Base-by-base conservation (phyloP, 2,329 filamentous ascomycete species). In the Atkinsonella texensis region DNA sequence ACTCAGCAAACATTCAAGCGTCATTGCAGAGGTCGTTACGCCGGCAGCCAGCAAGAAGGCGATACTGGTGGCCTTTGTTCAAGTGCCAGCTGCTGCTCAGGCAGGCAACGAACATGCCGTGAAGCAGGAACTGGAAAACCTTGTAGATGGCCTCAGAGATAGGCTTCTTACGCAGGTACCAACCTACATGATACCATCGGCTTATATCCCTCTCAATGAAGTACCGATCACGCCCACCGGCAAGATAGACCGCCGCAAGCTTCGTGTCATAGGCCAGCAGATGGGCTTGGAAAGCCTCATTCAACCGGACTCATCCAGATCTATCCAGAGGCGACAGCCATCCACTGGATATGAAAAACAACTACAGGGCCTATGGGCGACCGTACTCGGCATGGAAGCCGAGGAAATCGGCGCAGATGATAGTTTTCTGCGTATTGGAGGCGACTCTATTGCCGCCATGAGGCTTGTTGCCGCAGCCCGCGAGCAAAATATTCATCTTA, bases 391-490 rank as follows among this genome's bases (percentile, higher is more conserved):
- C 7, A 10, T 57, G 11, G 28, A 41, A 9, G 35, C 41, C 13
- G 42, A 51, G 1, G 41, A 43, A 4, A 68, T 74, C 20, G 63
- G 66, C 5, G 53, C 63, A 2, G 64, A 71, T 11, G 67, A 73
- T 53, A 72, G 69, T 56, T 75, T 76, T 58, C 72, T 75, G 61
- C 64, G 63, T 1, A 60, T 74, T 0, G 73, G 73, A 11, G 73
- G 73, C 23, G 71, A 75, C 55, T 75, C 73, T 0, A 64, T 75
- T 3, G 52, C 63, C 2, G 72, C 73, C 1, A 77, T 76, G 69
- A 70, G 67, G 49, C 69, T 55, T 60, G 55, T 57, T 2, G 50
- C 54, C 1, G 53, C 63, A 17, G 67, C 69, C 6, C 62, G 70
- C 38, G 60, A 63, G 15, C 59, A 67, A 17, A 66, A 64, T 0